Base-by-base conservation (phyloP, 805 yeast genomes). In the Zygoascus tannicola region DNA sequence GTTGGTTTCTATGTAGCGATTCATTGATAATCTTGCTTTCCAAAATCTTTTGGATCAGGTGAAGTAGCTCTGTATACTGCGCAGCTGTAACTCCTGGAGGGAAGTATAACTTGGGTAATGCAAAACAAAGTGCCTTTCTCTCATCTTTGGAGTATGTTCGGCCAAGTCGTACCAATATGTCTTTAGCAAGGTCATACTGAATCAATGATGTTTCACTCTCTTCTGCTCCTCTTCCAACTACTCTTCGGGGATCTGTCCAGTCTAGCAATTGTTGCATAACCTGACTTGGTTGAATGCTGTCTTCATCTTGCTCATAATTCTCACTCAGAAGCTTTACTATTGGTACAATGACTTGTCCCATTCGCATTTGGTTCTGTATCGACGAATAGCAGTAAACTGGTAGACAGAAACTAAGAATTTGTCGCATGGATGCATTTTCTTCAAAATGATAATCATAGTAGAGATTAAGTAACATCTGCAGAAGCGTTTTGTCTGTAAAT, bases 371-470 rank as follows among this genome's bases (percentile, higher is more conserved):
- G 58, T 87, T 94, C 15, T 65, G 65, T 0, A 69, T 66, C 54
- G 80, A 87, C 28, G 94, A 82, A 56, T 78, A 82, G 32, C 92
- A 79, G 59, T 84, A 86, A 0, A 84, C 94, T 0, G 97, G 96
- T 15, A 88, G 69, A 58, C 95, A 87, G 56, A 85, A 88, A 7
- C 92, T 76, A 47, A 88, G 73, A 0, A 84, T 83, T 60, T 88
- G 97, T 39, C 79, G 69, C 48, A 88, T 66, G 14, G 78, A 75
- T 45, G 75, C 80, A 53, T 85, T 85, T 4, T 68, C 63, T 4
- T 74, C 62, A 43, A 80, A 80, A 3, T 66, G 60, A 0, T 92
- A 87, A 43, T 81, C 78, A 64, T 85, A 88, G 56, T 86, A 90
- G 0, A 83, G 73, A 43, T 84, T 61, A 3, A 87, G 63, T 44